Conservation (phyloP, 73 alveolate genomes). For the Uronychia setigera region DNA sequence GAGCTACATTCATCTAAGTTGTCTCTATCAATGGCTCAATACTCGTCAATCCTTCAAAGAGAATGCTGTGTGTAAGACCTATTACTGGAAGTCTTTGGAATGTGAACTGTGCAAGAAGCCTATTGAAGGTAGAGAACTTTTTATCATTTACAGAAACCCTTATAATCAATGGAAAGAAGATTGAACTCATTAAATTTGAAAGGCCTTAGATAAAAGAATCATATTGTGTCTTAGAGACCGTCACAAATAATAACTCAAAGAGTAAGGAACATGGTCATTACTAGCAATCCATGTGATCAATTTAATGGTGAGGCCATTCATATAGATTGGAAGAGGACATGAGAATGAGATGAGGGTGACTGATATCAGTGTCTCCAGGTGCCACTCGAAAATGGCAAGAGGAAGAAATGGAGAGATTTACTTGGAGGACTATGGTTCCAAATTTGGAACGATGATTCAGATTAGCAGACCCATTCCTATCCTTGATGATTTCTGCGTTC, state of each 20-base stretch:
- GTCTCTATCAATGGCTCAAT: constrained; percentile 62
- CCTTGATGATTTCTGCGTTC: background rate
- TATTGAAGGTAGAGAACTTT: constrained; percentile 31
- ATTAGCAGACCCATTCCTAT: background rate
- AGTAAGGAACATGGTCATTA: constrained; percentile 6
- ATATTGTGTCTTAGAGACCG: constrained; percentile 17
- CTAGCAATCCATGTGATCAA: constrained; percentile 2
- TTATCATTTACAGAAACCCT: background rate
- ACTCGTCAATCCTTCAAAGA: constrained; percentile 37
- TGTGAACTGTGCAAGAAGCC: constrained; percentile 35
- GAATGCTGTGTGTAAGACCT: constrained; percentile 11
- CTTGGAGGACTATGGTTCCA: constrained; percentile 44
- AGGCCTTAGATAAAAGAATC: constrained; percentile 5
- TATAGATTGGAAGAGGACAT: constrained; percentile 62
- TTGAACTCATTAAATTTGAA: constrained; percentile 15
- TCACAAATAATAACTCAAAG: constrained; percentile 30
- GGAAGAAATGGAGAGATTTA: constrained; percentile 43
- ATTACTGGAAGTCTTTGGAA: constrained; percentile 38
- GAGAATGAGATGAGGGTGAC: constrained; percentile 63
- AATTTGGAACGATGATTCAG: constrained; percentile 61
- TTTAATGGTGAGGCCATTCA: background rate
- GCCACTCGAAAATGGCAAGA: constrained; percentile 49
- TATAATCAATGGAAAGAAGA: constrained; percentile 18
- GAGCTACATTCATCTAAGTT: constrained; percentile 55
- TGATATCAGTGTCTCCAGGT: constrained; percentile 62